Evolutionary conservation across 1,284 basidiomycete species (phyloP), one percentile per base, ranked within the genome.

Genomic region (Tylopilus sp.): DNA sequence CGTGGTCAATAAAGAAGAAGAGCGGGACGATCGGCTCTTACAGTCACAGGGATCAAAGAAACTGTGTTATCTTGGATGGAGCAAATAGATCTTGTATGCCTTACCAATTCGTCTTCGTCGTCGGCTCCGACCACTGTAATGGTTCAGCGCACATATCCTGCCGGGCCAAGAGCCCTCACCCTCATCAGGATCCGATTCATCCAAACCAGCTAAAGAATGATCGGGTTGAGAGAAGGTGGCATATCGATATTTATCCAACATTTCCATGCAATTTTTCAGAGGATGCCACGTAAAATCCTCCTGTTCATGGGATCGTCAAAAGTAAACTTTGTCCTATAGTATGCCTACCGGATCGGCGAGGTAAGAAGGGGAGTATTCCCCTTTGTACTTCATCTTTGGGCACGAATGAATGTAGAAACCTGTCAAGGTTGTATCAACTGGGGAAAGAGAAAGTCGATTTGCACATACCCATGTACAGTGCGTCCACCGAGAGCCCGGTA

Each of bases 341-440:
- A 48, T 34, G 3, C 46, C 77, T 56, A 92, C 88, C 9, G 94
- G 92, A 68, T 99, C 96, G 12, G 87, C 81, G 7, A 99, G 76
- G 61, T 82, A 91, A 5, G 92, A 94, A 0, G 97, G 96, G 0
- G 74, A 66, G 58, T 95, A 99, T 46, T 96, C 90, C 21, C 85
- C 93, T 68, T 99, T 99, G 72, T 99, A 99, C 51, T 78, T 77
- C 97, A 99, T 99, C 71, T 99, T 99, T 47, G 74, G 81, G 60
- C 95, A 99, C 0, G 86, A 84, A 57, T 96, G 81, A 44, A 97
- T 88, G 68, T 97, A 97, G 67, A 84, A 97, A 3, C 94, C 93
- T 95, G 40, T 26, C 11, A 31, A 7, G 23, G 37, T 39, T 9
- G 18, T n/a, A 31, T 54, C 28, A 43, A 29, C 3, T 3, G 21